Percentiles rank a stretch among this genome's conserved stretches.
These are phyloP conservation scores for Gynandropsis gynandra DNA, from an alignment of 345 rosid genomes.

Conservation along the genomic window DNA sequence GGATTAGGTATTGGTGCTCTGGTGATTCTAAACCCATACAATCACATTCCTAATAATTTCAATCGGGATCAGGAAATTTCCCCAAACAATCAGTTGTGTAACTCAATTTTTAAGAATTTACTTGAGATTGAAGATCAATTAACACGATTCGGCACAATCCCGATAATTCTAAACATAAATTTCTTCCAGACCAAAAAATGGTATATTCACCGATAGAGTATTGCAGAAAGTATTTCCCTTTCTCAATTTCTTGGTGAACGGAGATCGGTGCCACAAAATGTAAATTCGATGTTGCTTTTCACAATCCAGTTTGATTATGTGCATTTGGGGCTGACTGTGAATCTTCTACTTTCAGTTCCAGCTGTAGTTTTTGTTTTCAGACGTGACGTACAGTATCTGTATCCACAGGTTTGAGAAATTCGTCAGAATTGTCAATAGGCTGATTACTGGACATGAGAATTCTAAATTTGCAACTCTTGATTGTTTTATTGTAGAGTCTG, in stretches of 20 bases:
- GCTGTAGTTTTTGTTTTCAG: slow-evolving; percentile 61
- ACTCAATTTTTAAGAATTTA: no score
- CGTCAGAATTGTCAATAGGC: not conserved
- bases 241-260: slow-evolving; percentile 85
- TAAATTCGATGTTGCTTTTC: not conserved
- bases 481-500: slow-evolving; percentile 40
- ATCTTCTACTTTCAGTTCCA: slow-evolving; percentile 43
- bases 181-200: no score
- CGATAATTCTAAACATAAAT: no score
- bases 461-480: slow-evolving; percentile 11
- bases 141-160: no score
- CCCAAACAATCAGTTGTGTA: no score
- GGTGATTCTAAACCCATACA: no score
- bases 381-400: slow-evolving; percentile 48
- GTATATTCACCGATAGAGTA: no score
- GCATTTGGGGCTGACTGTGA: not conserved
- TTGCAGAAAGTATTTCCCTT: no score
- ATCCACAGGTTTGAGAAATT: slow-evolving; percentile 40
- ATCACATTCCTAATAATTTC: no score
- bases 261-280: slow-evolving; percentile 40
- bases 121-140: no score
- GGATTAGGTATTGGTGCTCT: slow-evolving; percentile 1
- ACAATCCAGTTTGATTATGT: not conserved
- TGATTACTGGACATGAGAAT: not conserved
- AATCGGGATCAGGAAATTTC: no score